phyloP scores from a whole-genome alignment of 2,329 filamentous ascomycete species.

The Achaetomium macrosporum region DNA sequence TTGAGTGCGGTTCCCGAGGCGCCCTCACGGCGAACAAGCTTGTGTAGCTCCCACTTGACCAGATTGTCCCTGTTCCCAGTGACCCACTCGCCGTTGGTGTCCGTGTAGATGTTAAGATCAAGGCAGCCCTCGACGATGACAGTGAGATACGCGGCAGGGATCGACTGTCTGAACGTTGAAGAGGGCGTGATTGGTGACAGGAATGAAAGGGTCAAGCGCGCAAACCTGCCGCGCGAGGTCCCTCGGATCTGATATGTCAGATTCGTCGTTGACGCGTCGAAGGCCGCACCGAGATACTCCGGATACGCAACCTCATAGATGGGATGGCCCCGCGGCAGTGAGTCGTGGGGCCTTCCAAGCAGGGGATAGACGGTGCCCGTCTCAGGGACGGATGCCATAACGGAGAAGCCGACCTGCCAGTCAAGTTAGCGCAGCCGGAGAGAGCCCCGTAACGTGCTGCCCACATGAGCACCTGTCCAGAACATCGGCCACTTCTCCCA shows the following conservation, averaged over 20 bases:
- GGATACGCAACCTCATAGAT: slow-evolving; percentile 38
- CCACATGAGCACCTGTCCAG: slow-evolving; percentile 31
- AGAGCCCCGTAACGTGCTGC: background rate
- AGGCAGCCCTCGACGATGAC: slow-evolving; percentile 63
- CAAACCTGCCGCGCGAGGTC: slow-evolving; percentile 23
- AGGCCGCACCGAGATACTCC: slow-evolving; percentile 39
- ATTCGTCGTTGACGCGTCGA: slow-evolving; percentile 46
- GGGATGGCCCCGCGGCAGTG: slow-evolving; percentile 30
- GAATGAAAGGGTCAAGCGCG: slow-evolving; percentile 46
- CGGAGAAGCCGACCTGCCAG: slow-evolving; percentile 41
- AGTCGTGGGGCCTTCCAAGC: slow-evolving; percentile 47
- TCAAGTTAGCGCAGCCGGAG: slow-evolving; percentile 3
- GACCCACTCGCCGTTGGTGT: slow-evolving; percentile 74
- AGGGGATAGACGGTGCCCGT: slow-evolving; percentile 43
- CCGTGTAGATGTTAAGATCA: slow-evolving; percentile 59
- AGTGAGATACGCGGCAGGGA: slow-evolving; percentile 76
- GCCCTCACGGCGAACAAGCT: slow-evolving; percentile 30
- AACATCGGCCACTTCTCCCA: slow-evolving; percentile 80
- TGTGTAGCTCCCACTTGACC: slow-evolving; percentile 63
- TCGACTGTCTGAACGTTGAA: slow-evolving; percentile 71
- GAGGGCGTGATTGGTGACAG: slow-evolving; percentile 76
- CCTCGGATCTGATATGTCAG: slow-evolving; percentile 40
- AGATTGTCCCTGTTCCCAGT: slow-evolving; percentile 65
- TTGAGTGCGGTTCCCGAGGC: slow-evolving; percentile 42
- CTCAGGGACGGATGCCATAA: slow-evolving; percentile 42